Conservation (phyloP, 2,329 filamentous ascomycete genomes). For the Talaromyces atroroseus region DNA sequence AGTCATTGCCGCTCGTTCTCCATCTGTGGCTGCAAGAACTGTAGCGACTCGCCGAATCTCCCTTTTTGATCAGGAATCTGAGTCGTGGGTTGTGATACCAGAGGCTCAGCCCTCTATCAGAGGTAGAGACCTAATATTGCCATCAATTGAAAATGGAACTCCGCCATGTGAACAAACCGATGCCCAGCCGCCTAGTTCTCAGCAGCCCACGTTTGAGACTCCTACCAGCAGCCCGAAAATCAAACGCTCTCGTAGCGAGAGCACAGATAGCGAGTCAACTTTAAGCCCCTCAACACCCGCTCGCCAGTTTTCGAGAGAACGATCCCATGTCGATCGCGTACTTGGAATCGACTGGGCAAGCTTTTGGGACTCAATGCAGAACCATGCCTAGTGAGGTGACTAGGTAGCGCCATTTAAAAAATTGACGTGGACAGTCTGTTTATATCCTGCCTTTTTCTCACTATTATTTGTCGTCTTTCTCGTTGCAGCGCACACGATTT, state of each 20-base stretch:
- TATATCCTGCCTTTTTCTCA: neutral
- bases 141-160: neutral
- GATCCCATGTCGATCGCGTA: neutral
- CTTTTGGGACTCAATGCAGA: conserved; percentile 6
- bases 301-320: neutral
- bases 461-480: neutral
- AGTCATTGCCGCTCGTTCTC: neutral
- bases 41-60: conserved; percentile 4
- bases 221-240: neutral
- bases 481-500: neutral
- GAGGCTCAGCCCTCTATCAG: neutral
- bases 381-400: neutral
- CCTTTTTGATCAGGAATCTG: neutral
- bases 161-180: neutral
- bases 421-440: neutral
- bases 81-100: neutral
- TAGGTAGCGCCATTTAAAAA: neutral
- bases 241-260: neutral
- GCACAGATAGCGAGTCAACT: conserved; percentile 1
- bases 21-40: neutral
- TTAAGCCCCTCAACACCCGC: neutral
- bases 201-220: neutral
- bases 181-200: neutral
- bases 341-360: neutral
- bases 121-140: neutral